phyloP scores from a whole-genome alignment of 208 protist species.

The Porcisia hertigi region DNA sequence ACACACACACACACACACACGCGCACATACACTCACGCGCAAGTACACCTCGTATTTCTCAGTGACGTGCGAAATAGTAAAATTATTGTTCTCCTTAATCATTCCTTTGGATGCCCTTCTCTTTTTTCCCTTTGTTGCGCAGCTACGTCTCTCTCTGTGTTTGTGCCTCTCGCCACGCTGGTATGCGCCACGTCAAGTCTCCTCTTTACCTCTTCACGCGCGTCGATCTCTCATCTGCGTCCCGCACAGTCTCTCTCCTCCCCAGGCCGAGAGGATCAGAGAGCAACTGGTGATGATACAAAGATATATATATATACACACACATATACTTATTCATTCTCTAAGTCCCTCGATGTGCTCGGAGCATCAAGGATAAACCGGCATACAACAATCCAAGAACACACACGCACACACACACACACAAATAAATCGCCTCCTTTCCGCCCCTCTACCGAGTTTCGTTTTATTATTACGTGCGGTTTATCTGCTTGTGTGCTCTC shows the following conservation, averaged over 20 bases:
- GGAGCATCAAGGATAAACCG: neutral
- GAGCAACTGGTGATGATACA: neutral
- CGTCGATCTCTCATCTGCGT: neutral
- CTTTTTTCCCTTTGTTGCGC: neutral
- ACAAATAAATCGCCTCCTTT: neutral
- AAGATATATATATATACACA: neutral
- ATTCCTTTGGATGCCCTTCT: neutral
- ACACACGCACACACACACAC: neutral
- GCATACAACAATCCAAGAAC: neutral
- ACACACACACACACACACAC: neutral
- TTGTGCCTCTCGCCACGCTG: no score
- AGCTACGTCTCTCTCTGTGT: neutral
- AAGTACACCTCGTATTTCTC: neutral
- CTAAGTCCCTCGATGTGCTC: neutral
- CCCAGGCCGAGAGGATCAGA: neutral
- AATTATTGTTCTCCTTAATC: neutral
- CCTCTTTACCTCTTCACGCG: neutral
- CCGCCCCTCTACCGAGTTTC: neutral
- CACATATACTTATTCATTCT: no score
- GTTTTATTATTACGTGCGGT: neutral
- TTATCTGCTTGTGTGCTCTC: neutral
- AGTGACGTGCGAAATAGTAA: neutral
- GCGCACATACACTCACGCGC: neutral
- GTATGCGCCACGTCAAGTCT: neutral
- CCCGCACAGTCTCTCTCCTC: neutral